Evolutionary conservation across 805 yeast genomes (phyloP).

Genomic region (Millerozyma miso): DNA sequence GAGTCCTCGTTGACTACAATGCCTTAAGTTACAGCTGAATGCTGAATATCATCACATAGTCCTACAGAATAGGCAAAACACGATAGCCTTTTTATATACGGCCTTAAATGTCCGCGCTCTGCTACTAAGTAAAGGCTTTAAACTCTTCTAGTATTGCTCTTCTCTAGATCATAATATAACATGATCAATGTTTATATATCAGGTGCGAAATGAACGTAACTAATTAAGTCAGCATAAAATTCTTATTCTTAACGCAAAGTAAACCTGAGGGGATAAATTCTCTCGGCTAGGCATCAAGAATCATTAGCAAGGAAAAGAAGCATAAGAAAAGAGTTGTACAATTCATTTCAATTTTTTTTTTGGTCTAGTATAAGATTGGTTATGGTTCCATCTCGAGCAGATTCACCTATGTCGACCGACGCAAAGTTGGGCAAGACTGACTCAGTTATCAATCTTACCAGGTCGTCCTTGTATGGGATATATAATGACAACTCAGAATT

Average conservation of each 20-base stretch:
- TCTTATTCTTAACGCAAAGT: too few species aligned
- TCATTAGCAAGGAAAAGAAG: too few species aligned
- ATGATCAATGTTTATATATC: not conserved
- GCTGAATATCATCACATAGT: too few species aligned
- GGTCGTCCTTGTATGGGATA: constrained; percentile 48
- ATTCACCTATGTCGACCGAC: not conserved
- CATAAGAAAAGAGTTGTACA: not conserved
- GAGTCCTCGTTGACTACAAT: too few species aligned
- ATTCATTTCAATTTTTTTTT: constrained; percentile 11
- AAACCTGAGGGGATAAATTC: too few species aligned
- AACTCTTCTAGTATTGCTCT: not conserved
- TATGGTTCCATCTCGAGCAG: constrained; percentile 1
- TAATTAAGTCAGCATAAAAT: not conserved
- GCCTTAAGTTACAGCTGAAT: too few species aligned
- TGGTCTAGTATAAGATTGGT: constrained; percentile 14
- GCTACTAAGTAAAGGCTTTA: too few species aligned
- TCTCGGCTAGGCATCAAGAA: too few species aligned
- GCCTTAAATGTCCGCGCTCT: too few species aligned
- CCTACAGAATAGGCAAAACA: too few species aligned
- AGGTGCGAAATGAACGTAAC: not conserved
- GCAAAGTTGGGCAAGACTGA: constrained; percentile 26
- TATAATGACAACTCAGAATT: constrained; percentile 42
- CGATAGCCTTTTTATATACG: too few species aligned
- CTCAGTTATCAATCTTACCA: constrained; percentile 46
- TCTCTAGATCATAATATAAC: not conserved